Conservation (phyloP, 257 asterid species). For the Jaltomata sinuosa region DNA sequence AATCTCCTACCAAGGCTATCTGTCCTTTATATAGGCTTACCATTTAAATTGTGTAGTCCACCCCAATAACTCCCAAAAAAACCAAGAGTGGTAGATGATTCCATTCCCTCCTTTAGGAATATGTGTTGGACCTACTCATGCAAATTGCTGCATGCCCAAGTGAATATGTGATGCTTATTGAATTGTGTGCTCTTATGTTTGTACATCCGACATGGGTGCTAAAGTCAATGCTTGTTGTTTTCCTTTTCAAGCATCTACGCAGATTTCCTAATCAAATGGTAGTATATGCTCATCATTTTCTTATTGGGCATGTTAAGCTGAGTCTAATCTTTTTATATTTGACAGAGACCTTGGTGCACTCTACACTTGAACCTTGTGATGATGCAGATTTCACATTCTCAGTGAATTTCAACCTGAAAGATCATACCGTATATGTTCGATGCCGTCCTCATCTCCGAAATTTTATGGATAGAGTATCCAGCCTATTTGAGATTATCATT, state of each 20-base stretch:
- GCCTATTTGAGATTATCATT: constrained; percentile 73
- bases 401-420: constrained; percentile 68
- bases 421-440: constrained; percentile 73
- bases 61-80: background rate
- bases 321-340: constrained; percentile 6
- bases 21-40: background rate
- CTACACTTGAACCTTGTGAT: constrained; percentile 77
- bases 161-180: background rate
- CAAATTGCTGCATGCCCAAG: background rate
- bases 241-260: background rate
- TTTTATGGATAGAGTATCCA: constrained; percentile 70
- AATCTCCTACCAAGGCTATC: background rate
- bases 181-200: background rate
- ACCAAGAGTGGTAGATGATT: background rate
- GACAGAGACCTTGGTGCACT: constrained; percentile 99
- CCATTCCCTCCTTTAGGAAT: background rate
- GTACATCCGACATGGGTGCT: background rate
- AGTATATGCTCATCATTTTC: background rate
- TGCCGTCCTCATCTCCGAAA: constrained; percentile 86
- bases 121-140: background rate
- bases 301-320: background rate
- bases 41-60: background rate
- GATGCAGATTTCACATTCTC: constrained; percentile 88
- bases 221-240: background rate
- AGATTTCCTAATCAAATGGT: background rate